Base-by-base conservation (phyloP, 2,329 filamentous ascomycete genomes). In the Monosporascus ibericus region DNA sequence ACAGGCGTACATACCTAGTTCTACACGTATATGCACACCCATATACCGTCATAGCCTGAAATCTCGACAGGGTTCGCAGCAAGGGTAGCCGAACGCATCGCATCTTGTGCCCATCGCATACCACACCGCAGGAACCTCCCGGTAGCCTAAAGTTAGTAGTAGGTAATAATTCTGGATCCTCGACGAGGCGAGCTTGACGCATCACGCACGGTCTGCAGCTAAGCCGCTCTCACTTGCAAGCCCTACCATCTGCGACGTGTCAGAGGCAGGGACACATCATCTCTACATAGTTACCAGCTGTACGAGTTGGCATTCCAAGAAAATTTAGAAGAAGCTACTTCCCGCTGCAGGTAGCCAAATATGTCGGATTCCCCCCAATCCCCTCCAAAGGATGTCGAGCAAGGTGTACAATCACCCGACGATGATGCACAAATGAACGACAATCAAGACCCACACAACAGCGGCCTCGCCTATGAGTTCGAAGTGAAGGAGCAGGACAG, bases 401-500 rank as follows among this genome's bases (percentile, higher is more conserved):
- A 87, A 81, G 86, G 84, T 83, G 87, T 83, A 83, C 89, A 90
- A 80, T 95, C 91, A 79, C 86, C 86, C 80, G 91, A 94, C 78
- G 90, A 95, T 79, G 90, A 94, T 80, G 86, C 86, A 80, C 87
- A 87, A 83, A 95, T 95, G 89, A 91, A 95, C 78, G 88, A 91
- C 72, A 77, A 81, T 76, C 82, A 86, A 74, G 86, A 89, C 77
- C 81, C 84, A 85, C 87, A 90, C 78, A 79, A 80, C 72, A 81
- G 81, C 73, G 86, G 82, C 72, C 80, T 87, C 74, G 85, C 78
- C 74, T 90, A 90, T 70, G 92, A 97, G 78, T 96, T 96, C 72
- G 92, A 97, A 77, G 92, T 97, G 75, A 97, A 97, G 81, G 94
- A 99, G 76, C 94, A 99, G 76, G 94, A 99, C 76, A 82, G 94